Percentiles rank a stretch among this genome's conserved stretches.
phyloP scores from a whole-genome alignment of 176 grass and related monocot genomes.

The Carex cristatella region DNA sequence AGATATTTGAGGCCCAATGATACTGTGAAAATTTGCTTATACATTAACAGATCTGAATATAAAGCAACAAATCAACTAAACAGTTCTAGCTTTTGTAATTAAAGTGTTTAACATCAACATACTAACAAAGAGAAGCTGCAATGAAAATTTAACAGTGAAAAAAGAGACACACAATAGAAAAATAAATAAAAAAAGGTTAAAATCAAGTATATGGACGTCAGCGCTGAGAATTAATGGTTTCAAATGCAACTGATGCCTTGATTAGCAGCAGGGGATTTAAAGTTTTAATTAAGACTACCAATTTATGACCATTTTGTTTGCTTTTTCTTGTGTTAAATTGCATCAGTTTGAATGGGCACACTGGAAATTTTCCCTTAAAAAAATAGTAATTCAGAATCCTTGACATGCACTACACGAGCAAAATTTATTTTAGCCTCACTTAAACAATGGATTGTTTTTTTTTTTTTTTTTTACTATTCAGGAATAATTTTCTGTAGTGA shows the following conservation, averaged over 20 bases:
- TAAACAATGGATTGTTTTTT: too few relatives aligned
- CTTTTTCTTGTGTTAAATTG: background rate
- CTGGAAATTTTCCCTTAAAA: too few relatives aligned
- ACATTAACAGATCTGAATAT: background rate
- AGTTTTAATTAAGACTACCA: background rate
- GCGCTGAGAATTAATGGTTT: background rate
- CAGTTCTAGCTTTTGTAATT: background rate
- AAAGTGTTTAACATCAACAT: background rate
- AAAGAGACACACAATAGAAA: background rate
- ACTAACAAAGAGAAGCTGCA: background rate
- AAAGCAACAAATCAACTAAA: background rate
- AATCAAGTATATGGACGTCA: background rate
- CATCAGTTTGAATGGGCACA: background rate
- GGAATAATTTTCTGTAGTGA: too few relatives aligned
- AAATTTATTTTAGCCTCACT: too few relatives aligned
- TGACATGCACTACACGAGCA: too few relatives aligned
- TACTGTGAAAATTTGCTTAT: background rate
- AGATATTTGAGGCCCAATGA: background rate
- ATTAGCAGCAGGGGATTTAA: too few relatives aligned
- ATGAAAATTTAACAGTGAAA: background rate
- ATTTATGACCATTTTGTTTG: background rate
- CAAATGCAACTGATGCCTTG: background rate
- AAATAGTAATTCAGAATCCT: too few relatives aligned
- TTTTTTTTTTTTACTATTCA: too few relatives aligned
- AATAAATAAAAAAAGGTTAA: background rate